phyloP scores from a whole-genome alignment of 306 rosid genomes.

The Lathyrus aphaca region DNA sequence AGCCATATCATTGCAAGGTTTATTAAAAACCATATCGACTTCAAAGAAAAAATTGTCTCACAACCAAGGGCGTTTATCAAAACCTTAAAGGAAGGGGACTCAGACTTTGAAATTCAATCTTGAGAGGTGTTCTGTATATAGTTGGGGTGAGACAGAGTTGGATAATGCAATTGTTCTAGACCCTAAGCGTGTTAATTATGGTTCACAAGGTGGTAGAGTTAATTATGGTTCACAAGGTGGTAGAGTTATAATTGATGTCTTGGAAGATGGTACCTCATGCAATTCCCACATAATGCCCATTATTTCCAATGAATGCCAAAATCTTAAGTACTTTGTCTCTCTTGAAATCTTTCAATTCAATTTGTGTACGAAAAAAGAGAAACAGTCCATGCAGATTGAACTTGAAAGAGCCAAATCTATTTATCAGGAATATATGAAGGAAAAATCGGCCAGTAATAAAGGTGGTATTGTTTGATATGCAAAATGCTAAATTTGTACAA shows the following conservation, averaged over 20 bases:
- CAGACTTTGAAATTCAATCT: too few relatives aligned
- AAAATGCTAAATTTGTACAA: constrained; percentile 89
- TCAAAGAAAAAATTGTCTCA: too few relatives aligned
- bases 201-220: too few relatives aligned
- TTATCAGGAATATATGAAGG: constrained; percentile 83
- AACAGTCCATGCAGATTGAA: constrained; percentile 82
- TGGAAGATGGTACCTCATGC: constrained; percentile 85
- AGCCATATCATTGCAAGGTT: too few relatives aligned
- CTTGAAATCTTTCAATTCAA: constrained; percentile 84
- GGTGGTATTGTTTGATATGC: constrained; percentile 85
- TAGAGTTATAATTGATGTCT: constrained; percentile 46
- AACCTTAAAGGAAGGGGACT: too few relatives aligned
- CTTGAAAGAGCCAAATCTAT: constrained; percentile 88
- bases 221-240: constrained; percentile 50
- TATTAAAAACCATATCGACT: too few relatives aligned
- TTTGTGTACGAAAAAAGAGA: constrained; percentile 82
- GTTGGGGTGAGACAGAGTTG: constrained; percentile 68
- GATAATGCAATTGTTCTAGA: constrained; percentile 76
- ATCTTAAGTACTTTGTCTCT: constrained; percentile 71
- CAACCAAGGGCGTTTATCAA: too few relatives aligned
- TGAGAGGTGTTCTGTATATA: too few relatives aligned
- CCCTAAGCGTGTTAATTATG: constrained; percentile 91
- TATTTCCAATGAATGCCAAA: constrained; percentile 60
- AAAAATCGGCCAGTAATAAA: constrained; percentile 62
- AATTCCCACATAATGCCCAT: constrained; percentile 74